phyloP scores from a whole-genome alignment of 31 red algal species.

The Odonthalia washingtoniensis region DNA sequence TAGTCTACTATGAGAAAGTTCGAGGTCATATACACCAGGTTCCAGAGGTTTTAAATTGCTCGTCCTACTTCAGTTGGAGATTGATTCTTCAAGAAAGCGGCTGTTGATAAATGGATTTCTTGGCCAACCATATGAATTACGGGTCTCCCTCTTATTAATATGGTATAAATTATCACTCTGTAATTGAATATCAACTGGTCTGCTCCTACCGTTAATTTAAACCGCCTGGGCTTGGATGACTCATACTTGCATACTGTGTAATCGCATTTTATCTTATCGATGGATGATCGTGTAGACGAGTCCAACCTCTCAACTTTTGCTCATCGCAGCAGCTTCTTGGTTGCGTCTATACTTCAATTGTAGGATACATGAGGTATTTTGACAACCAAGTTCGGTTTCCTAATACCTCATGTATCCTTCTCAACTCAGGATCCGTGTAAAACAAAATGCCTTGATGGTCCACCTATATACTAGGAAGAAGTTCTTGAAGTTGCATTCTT shows the following conservation, averaged over 20 bases:
- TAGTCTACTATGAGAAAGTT: too few relatives aligned
- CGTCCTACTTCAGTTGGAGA: too few relatives aligned
- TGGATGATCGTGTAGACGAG: background rate
- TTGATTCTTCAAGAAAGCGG: too few relatives aligned
- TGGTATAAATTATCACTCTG: background rate
- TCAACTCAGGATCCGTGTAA: background rate
- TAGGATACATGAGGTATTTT: too few relatives aligned
- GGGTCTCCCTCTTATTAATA: background rate
- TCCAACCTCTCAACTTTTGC: background rate
- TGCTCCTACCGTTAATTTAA: constrained; percentile 7
- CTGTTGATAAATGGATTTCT: background rate
- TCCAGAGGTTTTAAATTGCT: too few relatives aligned
- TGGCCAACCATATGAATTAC: background rate
- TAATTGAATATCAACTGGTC: background rate
- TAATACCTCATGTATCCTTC: background rate
- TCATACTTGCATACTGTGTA: background rate
- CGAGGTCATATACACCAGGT: too few relatives aligned
- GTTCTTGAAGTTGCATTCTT: background rate
- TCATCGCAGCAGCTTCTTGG: background rate
- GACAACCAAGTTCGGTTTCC: background rate
- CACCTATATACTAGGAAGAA: too few relatives aligned
- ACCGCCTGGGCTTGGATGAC: background rate
- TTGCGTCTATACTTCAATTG: background rate
- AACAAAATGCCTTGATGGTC: background rate
- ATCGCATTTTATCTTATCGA: background rate